phyloP scores from a whole-genome alignment of 176 grass and related monocot species.

The Hordeum vulgare region MorexV3_pseudomolecules_assembly NC_058523.1:12799759-12800258 shows the following conservation, averaged over 20 bases:
- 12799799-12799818: neutral
- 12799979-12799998: neutral
- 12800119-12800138: neutral
- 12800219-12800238: neutral
- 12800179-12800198: neutral
- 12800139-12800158: neutral
- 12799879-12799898: neutral
- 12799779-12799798: neutral
- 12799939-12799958: neutral
- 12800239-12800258: neutral
- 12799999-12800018: neutral
- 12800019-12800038: neutral
- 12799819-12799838: neutral
- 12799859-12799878: neutral
- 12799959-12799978: neutral
- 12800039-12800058: neutral
- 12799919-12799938: neutral
- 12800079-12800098: accelerated
- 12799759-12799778: too few species aligned
- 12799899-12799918: accelerated
- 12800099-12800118: neutral
- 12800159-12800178: neutral
- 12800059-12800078: neutral
- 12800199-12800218: too few species aligned
- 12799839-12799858: neutral